A percentile compares a stretch with the other conserved stretches of the same genome.
Evolutionary conservation across 176 grass and related monocot species (phyloP).

Genomic region (Tillandsia leiboldiana): DNA sequence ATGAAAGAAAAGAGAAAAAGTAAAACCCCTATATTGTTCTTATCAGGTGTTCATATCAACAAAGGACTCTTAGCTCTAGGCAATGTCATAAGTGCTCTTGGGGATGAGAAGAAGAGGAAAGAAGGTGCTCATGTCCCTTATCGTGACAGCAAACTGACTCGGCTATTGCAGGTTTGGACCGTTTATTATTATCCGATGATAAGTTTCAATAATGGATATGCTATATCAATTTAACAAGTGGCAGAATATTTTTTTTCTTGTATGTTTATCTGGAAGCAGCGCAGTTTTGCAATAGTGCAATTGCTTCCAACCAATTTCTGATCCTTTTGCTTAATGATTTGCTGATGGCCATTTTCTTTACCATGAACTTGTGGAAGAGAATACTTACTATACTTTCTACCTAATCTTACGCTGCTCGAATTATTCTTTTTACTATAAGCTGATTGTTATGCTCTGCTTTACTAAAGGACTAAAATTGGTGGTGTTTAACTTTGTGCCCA

Average conservation of each 20-base stretch:
- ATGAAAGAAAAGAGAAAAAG: not conserved
- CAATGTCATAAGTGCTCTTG: conserved; percentile 97
- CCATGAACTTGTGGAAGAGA: no score
- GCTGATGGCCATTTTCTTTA: not conserved
- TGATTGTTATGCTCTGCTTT: no score
- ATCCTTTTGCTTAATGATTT: not conserved
- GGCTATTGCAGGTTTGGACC: conserved; percentile 70
- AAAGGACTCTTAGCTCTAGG: conserved; percentile 92
- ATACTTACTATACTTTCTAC: no score
- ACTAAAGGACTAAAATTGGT: no score
- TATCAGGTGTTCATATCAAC: conserved; percentile 97
- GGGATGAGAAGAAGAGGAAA: conserved; percentile 98
- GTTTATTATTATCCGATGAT: not conserved
- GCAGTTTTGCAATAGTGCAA: no score
- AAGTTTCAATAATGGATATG: not conserved
- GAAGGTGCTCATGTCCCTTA: conserved; percentile 96
- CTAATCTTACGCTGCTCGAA: no score
- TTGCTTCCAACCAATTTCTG: not conserved
- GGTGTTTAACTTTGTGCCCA: no score
- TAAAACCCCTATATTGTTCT: conserved; percentile 4
- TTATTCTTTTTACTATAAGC: no score
- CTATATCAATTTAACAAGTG: not conserved
- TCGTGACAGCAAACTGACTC: conserved; percentile 96
- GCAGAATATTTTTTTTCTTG: not conserved
- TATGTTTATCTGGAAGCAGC: no score